Base-by-base conservation (phyloP, 2,329 filamentous ascomycete species). In the Alternaria metachromatica region DNA sequence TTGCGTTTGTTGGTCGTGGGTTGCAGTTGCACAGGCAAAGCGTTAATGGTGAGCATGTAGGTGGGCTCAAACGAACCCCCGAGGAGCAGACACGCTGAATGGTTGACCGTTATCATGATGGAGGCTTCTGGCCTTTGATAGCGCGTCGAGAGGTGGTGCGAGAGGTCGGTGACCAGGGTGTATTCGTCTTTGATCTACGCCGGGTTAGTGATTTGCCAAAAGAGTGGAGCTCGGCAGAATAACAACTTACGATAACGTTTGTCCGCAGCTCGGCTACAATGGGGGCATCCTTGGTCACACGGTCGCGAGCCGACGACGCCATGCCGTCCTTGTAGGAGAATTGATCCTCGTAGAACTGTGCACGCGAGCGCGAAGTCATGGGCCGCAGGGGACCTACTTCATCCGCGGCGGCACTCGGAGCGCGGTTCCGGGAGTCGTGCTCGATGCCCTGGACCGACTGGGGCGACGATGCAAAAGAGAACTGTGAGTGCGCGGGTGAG, bases 1-100 rank as follows among this genome's bases (percentile, higher is more conserved):
- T 95, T 96, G 66, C 93, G 88, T 77, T 92, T 91, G 81, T 97
- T 97, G 56, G 88, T 92, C 4, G 89, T 87, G 0, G 92, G 88
- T 64, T 90, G 89, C 61, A 96, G 82, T 67, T 92, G 86, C 11
- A 84, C 84, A 1, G 91, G 85, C 10, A 96, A 84, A 1, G 92
- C 89, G 37, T 87, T 90, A 63, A 97, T 87, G 33, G 88, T 90
- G 73, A 97, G 84, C 63, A 90, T 86, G 75, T 97, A 97, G 20
- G 92, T 92, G 4, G 92, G 91, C 55, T 94, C 90, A 67, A 92
- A 91, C 6, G 88, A 89, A 37, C 90, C 91, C 2, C 88, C 91
- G 64, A 95, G 90, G 59, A 93, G 83, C 70, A 97, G 87, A 74
- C 90, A 92, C 13, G 88, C 86, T 25, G 90, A 89, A 73, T 96